These are phyloP conservation scores for Pascua sp. DNA, from an alignment of 1,284 basidiomycete genomes.

Conservation along the genomic window DNA sequence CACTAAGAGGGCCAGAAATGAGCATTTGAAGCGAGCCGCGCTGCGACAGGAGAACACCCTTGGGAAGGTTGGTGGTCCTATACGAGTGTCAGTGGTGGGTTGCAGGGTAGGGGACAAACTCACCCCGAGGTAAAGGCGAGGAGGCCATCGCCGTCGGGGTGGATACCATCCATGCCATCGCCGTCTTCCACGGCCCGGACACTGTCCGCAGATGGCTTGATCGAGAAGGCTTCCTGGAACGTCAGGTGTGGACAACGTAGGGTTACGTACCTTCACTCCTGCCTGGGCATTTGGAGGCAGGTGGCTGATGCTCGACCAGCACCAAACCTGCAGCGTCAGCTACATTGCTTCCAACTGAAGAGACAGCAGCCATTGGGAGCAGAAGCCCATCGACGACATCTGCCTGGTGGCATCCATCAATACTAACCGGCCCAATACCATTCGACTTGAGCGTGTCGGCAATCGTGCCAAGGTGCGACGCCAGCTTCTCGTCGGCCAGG, in stretches of 20 bases:
- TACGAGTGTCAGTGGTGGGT: constrained; percentile 7
- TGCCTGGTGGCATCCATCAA: background rate
- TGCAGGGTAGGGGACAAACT: constrained; percentile 22
- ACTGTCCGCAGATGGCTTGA: background rate
- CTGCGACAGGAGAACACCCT: constrained; percentile 41
- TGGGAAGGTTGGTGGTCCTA: constrained; percentile 38
- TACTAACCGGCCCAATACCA: constrained; percentile 7
- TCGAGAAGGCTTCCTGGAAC: background rate
- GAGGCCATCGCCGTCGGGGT: constrained; percentile 38
- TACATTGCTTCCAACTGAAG: too few species aligned
- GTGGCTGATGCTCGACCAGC: constrained; percentile 2
- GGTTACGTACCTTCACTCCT: too few species aligned
- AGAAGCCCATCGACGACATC: background rate
- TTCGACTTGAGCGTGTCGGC: background rate
- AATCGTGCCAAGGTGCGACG: constrained; percentile 21
- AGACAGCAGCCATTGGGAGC: too few species aligned
- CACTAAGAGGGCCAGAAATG: too few species aligned
- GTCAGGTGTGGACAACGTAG: too few species aligned
- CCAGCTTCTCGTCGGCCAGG: constrained; percentile 32
- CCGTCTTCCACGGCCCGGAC: constrained; percentile 1
- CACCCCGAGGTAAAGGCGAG: constrained; percentile 40
- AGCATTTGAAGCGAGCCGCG: constrained; percentile 24
- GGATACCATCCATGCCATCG: constrained; percentile 11
- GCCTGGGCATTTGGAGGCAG: background rate
- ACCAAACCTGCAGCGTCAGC: background rate